Evolutionary conservation across 805 yeast genomes (phyloP), one percentile per base, ranked within the genome.

Genomic region (Suhomyces vadensis): DNA sequence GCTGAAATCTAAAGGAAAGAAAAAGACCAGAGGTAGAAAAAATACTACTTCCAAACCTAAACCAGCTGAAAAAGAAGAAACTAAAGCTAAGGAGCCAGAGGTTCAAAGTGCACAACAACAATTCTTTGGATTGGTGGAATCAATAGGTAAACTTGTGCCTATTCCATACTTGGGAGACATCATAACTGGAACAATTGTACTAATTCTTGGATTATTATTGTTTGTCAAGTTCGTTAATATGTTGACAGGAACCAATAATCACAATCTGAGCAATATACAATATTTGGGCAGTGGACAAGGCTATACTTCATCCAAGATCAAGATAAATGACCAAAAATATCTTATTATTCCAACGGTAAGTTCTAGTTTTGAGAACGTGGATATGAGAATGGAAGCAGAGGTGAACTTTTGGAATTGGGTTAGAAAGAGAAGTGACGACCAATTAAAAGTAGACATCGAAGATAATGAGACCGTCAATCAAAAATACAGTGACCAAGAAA

Each of bases 331-430:
- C 10, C 51, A 56, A 4, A 64, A 67, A 38, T 74, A 63, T 51
- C 55, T 66, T 43, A 60, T 71, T 31, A 63, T 73, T 19, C 78
- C 78, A n/a, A 62, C 71, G 21, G 53, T 69, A 22, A 67, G 66
- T 13, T 57, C 73, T 8, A 58, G 62, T 23, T 60, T 68, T 29
- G 44, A 54, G 35, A 41, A 53, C 37, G 44, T 49, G 31, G 41
- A 66, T 47, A 45, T 65, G 48, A 53, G 63, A 14, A 53, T 67
- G 47, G 69, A 71, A 43, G 77, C 81, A 47, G 90, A 87, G 61
- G 69, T 74, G 13, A 74, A 75, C 19, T 57, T 87, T 35, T 87
- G 94, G 94, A 74, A 79, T 37, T 87, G 95, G 95, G 71, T 87
- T 42, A 65, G 67, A 23, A 60, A 60, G 3, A 46, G 73, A 38